Evolutionary conservation across 768 basidiomycete species (phyloP).

Genomic region (Saitozyma podzolica): DNA sequence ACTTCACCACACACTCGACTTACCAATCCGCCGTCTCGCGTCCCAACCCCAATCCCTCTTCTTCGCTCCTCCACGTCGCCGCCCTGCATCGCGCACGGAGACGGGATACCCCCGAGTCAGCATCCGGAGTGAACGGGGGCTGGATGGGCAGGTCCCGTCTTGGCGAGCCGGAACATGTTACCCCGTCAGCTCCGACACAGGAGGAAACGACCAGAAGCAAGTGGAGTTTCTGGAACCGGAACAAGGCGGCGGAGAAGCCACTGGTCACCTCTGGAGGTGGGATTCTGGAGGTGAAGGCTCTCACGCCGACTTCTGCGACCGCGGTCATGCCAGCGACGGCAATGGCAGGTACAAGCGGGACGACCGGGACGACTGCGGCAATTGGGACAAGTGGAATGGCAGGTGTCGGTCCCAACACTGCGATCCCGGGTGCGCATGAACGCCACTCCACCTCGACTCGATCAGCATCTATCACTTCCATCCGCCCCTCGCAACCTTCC

Average conservation of each 20-base stretch:
- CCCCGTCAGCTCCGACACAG: conserved; percentile 4
- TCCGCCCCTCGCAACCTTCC: conserved; percentile 2
- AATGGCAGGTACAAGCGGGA: neutral
- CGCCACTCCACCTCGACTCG: conserved; percentile 9
- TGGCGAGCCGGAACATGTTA: conserved; percentile 35
- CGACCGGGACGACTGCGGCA: too few relatives aligned
- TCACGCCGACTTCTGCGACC: neutral
- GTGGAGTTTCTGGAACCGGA: conserved; percentile 49
- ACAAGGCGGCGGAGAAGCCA: conserved; percentile 24
- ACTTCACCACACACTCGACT: conserved; percentile 36
- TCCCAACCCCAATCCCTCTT: conserved; percentile 36
- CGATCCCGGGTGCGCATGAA: neutral
- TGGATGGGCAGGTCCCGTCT: conserved; percentile 41
- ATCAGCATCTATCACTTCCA: conserved; percentile 16
- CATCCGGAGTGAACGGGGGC: neutral
- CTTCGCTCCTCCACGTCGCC: conserved; percentile 35
- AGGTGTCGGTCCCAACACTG: neutral
- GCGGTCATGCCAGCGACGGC: conserved; percentile 7
- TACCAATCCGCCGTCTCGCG: conserved; percentile 37
- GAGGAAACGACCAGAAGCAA: conserved; percentile 27
- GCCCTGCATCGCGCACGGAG: conserved; percentile 16
- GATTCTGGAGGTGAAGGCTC: conserved; percentile 41
- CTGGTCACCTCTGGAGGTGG: conserved; percentile 49
- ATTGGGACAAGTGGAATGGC: too few relatives aligned
- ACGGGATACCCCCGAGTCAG: conserved; percentile 2